These are phyloP conservation scores for Beta lomatogona DNA, from an alignment of 179 eudicot species.

Conservation along the genomic window DNA sequence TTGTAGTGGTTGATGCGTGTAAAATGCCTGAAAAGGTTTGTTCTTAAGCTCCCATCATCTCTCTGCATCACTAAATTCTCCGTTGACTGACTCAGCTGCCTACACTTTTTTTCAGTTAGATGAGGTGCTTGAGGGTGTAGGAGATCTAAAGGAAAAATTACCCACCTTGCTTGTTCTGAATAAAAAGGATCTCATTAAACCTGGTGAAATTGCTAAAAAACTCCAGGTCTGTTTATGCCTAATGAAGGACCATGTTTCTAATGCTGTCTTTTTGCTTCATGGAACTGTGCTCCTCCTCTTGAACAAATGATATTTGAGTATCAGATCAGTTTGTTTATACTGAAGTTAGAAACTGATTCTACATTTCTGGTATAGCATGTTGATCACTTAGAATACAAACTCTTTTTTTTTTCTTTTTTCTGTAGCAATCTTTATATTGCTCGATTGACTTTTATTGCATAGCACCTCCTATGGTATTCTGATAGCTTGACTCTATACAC, in stretches of 20 bases:
- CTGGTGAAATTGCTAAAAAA: slow-evolving; percentile 93
- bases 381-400: background rate
- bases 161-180: slow-evolving; percentile 90
- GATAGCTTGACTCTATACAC: background rate
- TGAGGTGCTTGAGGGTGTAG: slow-evolving; percentile 72
- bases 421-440: background rate
- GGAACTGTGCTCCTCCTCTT: background rate
- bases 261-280: slow-evolving; percentile 5
- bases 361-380: background rate
- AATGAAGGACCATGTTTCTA: background rate
- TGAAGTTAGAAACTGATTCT: background rate
- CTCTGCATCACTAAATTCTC: background rate
- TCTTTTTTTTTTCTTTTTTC: background rate
- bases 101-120: slow-evolving; percentile 54
- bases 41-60: background rate
- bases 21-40: slow-evolving; percentile 73
- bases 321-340: background rate
- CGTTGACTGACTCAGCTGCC: slow-evolving; percentile 8
- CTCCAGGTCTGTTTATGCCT: slow-evolving; percentile 55
- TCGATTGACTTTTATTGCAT: background rate
- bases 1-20: slow-evolving; percentile 92
- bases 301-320: background rate
- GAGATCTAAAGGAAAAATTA: slow-evolving; percentile 54
- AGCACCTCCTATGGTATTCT: background rate
- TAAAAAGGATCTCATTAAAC: slow-evolving; percentile 94